These are phyloP conservation scores for Canariomyces notabilis DNA, from an alignment of 2,329 filamentous ascomycete species.

Conservation along the genomic window DNA sequence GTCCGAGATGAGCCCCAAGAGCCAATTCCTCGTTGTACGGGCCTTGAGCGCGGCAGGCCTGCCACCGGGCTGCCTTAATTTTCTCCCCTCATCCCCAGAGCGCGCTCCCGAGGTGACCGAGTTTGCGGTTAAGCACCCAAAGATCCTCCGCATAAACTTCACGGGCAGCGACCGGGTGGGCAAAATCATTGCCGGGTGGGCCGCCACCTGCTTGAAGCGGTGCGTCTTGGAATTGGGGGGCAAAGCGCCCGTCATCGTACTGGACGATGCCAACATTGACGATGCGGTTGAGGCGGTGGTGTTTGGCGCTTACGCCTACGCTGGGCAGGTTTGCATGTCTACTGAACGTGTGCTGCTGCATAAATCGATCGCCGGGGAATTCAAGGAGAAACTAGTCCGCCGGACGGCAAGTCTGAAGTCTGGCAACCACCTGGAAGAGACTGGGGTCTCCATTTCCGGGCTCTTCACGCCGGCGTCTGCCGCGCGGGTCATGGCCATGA, in stretches of 20 bases:
- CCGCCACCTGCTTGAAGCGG: constrained; percentile 63
- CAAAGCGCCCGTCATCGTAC: constrained; percentile 61
- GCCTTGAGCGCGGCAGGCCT: constrained; percentile 60
- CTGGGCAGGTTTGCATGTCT: constrained; percentile 65
- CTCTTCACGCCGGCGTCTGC: constrained; percentile 25
- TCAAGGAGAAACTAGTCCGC: constrained; percentile 36
- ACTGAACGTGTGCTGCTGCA: constrained; percentile 65
- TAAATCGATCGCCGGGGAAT: constrained; percentile 47
- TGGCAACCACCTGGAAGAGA: constrained; percentile 26
- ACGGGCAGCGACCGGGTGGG: constrained; percentile 64
- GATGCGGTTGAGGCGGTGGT: constrained; percentile 55
- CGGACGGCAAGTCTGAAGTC: constrained; percentile 18
- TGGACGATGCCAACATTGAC: constrained; percentile 62
- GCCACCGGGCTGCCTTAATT: constrained; percentile 59
- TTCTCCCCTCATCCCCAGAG: constrained; percentile 52
- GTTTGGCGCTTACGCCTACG: constrained; percentile 56
- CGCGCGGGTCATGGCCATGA: constrained; percentile 31
- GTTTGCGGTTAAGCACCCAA: constrained; percentile 54
- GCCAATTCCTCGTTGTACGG: constrained; percentile 51
- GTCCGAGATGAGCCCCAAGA: constrained; percentile 53
- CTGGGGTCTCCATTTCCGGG: constrained; percentile 26
- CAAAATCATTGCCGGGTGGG: constrained; percentile 55
- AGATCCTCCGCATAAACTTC: constrained; percentile 64
- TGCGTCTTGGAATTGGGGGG: constrained; percentile 65
- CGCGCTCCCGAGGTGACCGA: constrained; percentile 53